Percentiles rank a stretch among this genome's conserved stretches.
These are phyloP conservation scores for Kodamaea sp. DNA, from an alignment of 1,139 yeast genomes.

Conservation along the genomic window DNA sequence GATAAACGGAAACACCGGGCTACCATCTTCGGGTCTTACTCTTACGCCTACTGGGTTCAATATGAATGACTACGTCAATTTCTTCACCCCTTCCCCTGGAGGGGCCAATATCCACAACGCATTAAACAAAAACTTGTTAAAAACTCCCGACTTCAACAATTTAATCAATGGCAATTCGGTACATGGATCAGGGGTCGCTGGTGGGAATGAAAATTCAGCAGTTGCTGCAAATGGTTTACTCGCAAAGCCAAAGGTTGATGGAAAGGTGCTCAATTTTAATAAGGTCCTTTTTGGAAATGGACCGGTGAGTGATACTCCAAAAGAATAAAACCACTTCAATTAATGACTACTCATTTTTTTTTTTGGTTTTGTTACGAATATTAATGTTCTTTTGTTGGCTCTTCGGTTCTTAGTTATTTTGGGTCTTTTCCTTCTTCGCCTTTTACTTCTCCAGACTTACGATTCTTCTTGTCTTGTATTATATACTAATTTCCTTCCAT, in stretches of 20 bases:
- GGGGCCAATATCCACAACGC: constrained; percentile 20
- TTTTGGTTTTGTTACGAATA: too few species aligned
- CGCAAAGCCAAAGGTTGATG: constrained; percentile 36
- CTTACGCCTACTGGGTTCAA: constrained; percentile 74
- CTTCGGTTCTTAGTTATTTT: too few species aligned
- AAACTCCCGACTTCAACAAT: constrained; percentile 46
- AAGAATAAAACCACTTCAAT: too few species aligned
- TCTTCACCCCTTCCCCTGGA: constrained; percentile 74
- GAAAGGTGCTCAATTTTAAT: constrained; percentile 48
- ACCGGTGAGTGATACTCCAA: constrained; percentile 9
- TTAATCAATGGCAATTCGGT: constrained; percentile 21
- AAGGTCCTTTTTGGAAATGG: constrained; percentile 32
- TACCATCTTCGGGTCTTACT: constrained; percentile 47
- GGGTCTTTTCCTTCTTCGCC: too few species aligned
- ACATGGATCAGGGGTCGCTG: neutral
- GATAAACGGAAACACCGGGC: constrained; percentile 25
- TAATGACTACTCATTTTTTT: neutral
- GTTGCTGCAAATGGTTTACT: constrained; percentile 5
- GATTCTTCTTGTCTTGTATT: too few species aligned
- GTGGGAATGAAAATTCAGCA: neutral
- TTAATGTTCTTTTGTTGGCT: too few species aligned
- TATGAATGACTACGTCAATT: constrained; percentile 78
- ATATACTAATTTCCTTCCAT: too few species aligned
- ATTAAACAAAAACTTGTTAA: constrained; percentile 31
- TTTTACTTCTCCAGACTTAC: too few species aligned